Evolutionary conservation across 148 eudicot genomes (phyloP), one percentile per base, ranked within the genome.

Genomic region (Dianthus caryophyllus): DNA sequence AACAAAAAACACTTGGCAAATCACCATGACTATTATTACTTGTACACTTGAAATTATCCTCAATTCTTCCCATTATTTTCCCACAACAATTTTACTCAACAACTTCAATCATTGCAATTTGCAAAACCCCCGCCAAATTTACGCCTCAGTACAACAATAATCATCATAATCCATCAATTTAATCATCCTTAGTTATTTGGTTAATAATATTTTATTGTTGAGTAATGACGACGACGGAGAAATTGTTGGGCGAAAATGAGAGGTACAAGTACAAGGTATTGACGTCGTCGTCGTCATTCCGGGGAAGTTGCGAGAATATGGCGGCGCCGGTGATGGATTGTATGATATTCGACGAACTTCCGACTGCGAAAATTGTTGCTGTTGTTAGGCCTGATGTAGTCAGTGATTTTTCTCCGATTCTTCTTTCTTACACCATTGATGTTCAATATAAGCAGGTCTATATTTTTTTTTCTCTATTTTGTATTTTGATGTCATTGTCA

Each of bases 371-470:
- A 4, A 86, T 90, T 38, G 79, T 87, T 10, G 79, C 90, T 4
- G 95, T 94, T n/a, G 86, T 90, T 7, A 77, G 86, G 43, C 87
- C 95, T 2, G 97, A 94, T 46, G 87, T 63, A 5, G 66, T 83
- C 38, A 70, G 82, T 60, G 97, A 94, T 76, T 70, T 94, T 46
- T 80, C 85, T 68, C 97, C 98, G 2, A 70, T 94, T 73, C 96
- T 85, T 62, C 78, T 90, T 64, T 85, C 96, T 18, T 94, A 94
- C 79, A 82, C 84, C 51, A 90, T 94, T 66, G 83, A 87, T 60
- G 71, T 90, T n/a, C 84, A 86, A n/a, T 90, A 94, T 77, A 94
- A 90, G 60, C 97, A 90, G 97, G 98, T 33, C 17, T 71, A 63
- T 46, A 7, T 38, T 48, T 76, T 16, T 66, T 31, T n/a, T 17